Conservation (phyloP, 768 basidiomycete species). For the Leccinum sublutescens region DNA sequence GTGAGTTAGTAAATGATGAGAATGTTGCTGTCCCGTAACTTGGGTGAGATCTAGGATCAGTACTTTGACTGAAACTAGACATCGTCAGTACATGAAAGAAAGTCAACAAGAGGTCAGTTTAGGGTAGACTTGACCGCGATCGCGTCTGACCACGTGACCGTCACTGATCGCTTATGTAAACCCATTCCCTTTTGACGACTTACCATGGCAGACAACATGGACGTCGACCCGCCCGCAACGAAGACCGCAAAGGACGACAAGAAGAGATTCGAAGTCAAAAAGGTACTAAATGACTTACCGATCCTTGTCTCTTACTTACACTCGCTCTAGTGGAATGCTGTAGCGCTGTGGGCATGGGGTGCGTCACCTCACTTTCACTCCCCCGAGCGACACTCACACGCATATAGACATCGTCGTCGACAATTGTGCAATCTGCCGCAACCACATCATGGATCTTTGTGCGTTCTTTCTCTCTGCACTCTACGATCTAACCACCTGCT, state of each 20-base stretch:
- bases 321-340: conserved; percentile 88
- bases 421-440: conserved; percentile 99
- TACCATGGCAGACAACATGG: conserved; percentile 63
- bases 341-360: conserved; percentile 99
- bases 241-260: conserved; percentile 61
- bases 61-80: conserved; percentile 37
- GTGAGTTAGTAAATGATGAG: conserved; percentile 49
- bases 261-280: conserved; percentile 97
- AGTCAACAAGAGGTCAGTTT: conserved; percentile 27
- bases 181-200: not conserved
- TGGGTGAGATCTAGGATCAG: conserved; percentile 59
- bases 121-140: conserved; percentile 41
- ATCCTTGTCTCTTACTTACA: not conserved
- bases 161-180: conserved; percentile 17
- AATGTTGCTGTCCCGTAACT: conserved; percentile 58
- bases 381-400: conserved; percentile 12
- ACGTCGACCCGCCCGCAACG: conserved; percentile 54
- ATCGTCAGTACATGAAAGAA: conserved; percentile 34
- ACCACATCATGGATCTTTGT: conserved; percentile 99
- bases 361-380: conserved; percentile 17
- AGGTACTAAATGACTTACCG: conserved; percentile 50
- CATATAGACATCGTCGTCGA: conserved; percentile 91
- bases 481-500: conserved; percentile 4
- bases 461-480: conserved; percentile 29
- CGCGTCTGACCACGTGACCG: conserved; percentile 39